Percentiles rank a stretch among this genome's conserved stretches.
Evolutionary conservation across 768 basidiomycete species (phyloP).

Genomic region (Leccinum uliginosum): DNA sequence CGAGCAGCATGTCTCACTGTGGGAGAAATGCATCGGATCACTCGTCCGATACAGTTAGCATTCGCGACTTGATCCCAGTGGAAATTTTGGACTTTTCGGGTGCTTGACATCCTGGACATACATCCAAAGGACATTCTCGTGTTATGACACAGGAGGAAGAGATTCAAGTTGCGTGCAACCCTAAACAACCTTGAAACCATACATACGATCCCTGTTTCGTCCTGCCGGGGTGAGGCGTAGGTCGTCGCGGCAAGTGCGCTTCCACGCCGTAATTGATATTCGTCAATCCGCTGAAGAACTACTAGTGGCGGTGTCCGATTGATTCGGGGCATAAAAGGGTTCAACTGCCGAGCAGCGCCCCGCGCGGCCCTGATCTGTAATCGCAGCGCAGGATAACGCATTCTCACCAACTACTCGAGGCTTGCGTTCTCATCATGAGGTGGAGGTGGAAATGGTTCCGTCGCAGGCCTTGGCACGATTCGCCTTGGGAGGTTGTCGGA

Average conservation of each 20-base stretch:
- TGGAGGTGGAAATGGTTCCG: slow-evolving; percentile 44
- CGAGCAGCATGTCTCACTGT: not conserved
- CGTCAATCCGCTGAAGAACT: not conserved
- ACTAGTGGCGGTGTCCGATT: slow-evolving; percentile 22
- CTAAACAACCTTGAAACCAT: not conserved
- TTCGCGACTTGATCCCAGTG: not conserved
- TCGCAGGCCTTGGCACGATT: slow-evolving; percentile 39
- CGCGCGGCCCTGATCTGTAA: slow-evolving; percentile 10
- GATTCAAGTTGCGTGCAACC: not conserved
- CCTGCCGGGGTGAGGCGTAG: not conserved
- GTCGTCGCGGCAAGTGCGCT: not conserved
- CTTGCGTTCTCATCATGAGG: slow-evolving; percentile 23
- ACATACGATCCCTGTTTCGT: not conserved
- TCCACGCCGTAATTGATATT: not conserved
- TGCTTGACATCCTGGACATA: not conserved
- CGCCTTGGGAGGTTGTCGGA: slow-evolving; percentile 77
- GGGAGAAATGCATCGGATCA: not conserved
- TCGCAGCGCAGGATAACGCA: slow-evolving; percentile 15
- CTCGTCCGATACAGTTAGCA: not conserved
- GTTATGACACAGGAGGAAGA: not conserved
- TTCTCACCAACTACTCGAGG: slow-evolving; percentile 15
- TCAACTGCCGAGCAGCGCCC: not conserved
- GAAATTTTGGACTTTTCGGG: not conserved
- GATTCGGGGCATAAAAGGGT: slow-evolving; percentile 11
- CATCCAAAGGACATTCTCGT: not conserved